Evolutionary conservation across 176 grass and related monocot species (phyloP), one percentile per base, ranked within the genome.

Genomic region (Carex littledalei): DNA sequence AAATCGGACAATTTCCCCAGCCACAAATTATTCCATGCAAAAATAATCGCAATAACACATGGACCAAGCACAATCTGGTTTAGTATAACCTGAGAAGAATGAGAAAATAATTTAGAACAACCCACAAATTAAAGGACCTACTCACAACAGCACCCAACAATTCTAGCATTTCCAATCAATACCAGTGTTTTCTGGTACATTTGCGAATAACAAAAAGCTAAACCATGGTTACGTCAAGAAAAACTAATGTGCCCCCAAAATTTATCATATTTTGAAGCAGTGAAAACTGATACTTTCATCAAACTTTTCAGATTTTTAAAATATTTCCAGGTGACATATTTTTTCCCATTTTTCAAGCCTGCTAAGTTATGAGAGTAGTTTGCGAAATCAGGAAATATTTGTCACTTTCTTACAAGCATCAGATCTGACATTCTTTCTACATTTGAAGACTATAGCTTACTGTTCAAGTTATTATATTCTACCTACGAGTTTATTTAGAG

Each of bases 1-100:
- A 99, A 85, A 56, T 99, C 86, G 29, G 93, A 87, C 49, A 99
- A 80, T 88, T 95, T 99, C 34, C 96, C 90, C 71, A 87, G 81
- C 96, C 93, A 99, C 47, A 99, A 87, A 86, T 91, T 94, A 74
- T 99, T 99, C 96, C 96, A 99, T 50, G 96, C 96, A 94, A 99
- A 99, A 84, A 99, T 69, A 45, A 94, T 67, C 80, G 90, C 90
- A 88, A 99, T 99, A 16, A 99, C 96, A 87, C 96, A 99, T 73
- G 96, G 96, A 70, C 96, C 96, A 87, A 95, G 93, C 58, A 43
- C 87, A 26, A 95, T 99, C 87, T 99, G 96, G 61, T 99, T 99
- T 62, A 95, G 71, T 90, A 99, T 70, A 78, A 99, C 96, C 96
- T 99, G 82, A 76, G 84, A 92, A 59, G 29, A 16, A 53, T 71